phyloP scores from a whole-genome alignment of 345 rosid species.

The Populus pruinosa region DNA sequence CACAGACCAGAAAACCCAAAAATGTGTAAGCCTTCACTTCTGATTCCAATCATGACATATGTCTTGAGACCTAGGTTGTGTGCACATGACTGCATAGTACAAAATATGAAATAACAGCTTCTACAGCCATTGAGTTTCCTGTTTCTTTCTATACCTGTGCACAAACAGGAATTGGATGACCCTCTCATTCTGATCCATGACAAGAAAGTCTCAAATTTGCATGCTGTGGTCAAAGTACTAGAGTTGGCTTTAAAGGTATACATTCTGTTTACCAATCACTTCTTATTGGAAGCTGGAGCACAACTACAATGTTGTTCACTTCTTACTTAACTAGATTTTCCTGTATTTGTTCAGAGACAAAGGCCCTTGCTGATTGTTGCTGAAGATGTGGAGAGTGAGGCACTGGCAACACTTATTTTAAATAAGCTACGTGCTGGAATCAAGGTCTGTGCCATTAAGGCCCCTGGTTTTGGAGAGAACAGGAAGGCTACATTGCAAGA shows the following conservation, averaged over 20 bases:
- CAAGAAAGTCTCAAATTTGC: conserved; percentile 82
- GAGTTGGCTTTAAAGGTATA: conserved; percentile 89
- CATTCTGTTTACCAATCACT: background rate
- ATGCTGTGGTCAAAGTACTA: conserved; percentile 78
- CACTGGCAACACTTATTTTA: conserved; percentile 76
- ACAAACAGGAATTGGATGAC: conserved; percentile 81
- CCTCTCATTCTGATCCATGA: conserved; percentile 94
- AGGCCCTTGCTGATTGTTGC: conserved; percentile 82
- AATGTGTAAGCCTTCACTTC: conserved; percentile 61
- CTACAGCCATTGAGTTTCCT: background rate
- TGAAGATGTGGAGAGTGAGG: conserved; percentile 97
- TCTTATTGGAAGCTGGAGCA: background rate
- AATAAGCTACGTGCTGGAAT: conserved; percentile 97
- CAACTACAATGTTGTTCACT: background rate
- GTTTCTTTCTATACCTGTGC: background rate
- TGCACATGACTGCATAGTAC: background rate
- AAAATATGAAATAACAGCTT: background rate
- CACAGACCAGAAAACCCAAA: conserved; percentile 83
- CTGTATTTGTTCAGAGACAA: conserved; percentile 54
- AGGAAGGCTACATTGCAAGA: conserved; percentile 80
- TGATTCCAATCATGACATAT: background rate
- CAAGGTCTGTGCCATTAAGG: conserved; percentile 96
- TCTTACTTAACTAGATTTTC: background rate
- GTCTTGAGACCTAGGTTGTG: background rate
- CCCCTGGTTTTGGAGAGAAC: conserved; percentile 98